A percentile compares a stretch with the other conserved stretches of the same genome.
These are phyloP conservation scores for Alternaria angustiovoidea DNA, from an alignment of 2,329 filamentous ascomycete genomes.

Conservation along the genomic window DNA sequence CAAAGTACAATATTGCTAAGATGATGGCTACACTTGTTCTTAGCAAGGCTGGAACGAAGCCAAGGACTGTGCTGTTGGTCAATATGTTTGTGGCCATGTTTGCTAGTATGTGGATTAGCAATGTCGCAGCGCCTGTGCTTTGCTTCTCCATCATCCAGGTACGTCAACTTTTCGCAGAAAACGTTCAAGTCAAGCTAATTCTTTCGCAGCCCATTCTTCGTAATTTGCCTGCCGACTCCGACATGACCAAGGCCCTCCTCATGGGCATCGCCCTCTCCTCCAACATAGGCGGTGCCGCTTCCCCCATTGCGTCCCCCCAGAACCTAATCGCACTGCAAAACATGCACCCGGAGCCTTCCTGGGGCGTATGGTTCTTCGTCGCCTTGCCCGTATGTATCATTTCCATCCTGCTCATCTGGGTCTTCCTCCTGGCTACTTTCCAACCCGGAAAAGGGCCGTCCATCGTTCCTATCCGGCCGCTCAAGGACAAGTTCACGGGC, in stretches of 20 bases:
- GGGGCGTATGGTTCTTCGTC: constrained; percentile 98
- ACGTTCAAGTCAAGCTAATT: constrained; percentile 8
- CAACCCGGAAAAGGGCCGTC: constrained; percentile 83
- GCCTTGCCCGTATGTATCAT: constrained; percentile 91
- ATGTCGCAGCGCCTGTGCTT: constrained; percentile 93
- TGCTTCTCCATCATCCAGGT: constrained; percentile 98
- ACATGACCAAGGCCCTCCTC: constrained; percentile 94
- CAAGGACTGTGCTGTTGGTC: constrained; percentile 87
- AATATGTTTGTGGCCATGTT: constrained; percentile 99
- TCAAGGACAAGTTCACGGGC: constrained; percentile 87
- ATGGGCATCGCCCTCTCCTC: constrained; percentile 94
- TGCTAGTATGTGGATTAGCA: constrained; percentile 98
- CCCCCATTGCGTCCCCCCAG: constrained; percentile 95
- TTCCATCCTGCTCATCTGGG: constrained; percentile 87
- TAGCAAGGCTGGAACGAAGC: constrained; percentile 93
- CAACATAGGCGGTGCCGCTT: constrained; percentile 95
- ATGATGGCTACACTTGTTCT: constrained; percentile 95
- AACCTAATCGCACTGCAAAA: constrained; percentile 97
- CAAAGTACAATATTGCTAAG: constrained; percentile 98
- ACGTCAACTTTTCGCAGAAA: constrained; percentile 29
- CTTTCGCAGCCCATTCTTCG: constrained; percentile 83
- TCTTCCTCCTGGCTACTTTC: constrained; percentile 85
- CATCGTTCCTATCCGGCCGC: constrained; percentile 88
- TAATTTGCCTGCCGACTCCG: constrained; percentile 86
- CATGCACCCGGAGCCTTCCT: constrained; percentile 90